These are phyloP conservation scores for Sugiyamaella paludigena DNA, from an alignment of 1,139 yeast genomes.

Conservation along the genomic window DNA sequence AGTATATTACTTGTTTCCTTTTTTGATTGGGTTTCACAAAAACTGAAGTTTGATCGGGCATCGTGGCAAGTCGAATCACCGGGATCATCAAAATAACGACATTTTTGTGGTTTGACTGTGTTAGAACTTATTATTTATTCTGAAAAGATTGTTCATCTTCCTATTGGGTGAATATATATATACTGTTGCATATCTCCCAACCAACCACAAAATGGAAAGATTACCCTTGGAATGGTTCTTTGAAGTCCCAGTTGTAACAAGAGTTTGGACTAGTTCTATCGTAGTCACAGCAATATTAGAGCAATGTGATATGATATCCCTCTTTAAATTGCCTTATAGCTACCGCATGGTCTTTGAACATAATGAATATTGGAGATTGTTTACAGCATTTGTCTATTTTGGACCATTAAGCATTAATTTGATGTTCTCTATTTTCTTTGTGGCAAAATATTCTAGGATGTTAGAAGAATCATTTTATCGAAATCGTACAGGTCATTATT, in stretches of 20 bases:
- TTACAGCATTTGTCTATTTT: slow-evolving; percentile 45
- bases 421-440: slow-evolving; percentile 39
- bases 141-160: too few species aligned
- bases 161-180: too few species aligned
- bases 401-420: slow-evolving; percentile 43
- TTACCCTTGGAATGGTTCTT: slow-evolving; percentile 35
- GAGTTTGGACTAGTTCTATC: slow-evolving; percentile 34
- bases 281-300: slow-evolving; percentile 36
- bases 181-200: not conserved
- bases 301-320: slow-evolving; percentile 33
- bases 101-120: too few species aligned
- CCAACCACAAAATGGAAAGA: slow-evolving; percentile 27
- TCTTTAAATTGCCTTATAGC: slow-evolving; percentile 27
- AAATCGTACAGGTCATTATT: slow-evolving; percentile 39
- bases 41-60: too few species aligned
- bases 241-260: slow-evolving; percentile 35
- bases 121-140: too few species aligned
- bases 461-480: slow-evolving; percentile 42
- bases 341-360: slow-evolving; percentile 24
- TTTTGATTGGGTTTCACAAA: too few species aligned
- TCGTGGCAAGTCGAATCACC: too few species aligned
- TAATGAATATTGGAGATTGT: slow-evolving; percentile 44
- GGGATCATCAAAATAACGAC: too few species aligned
- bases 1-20: too few species aligned
- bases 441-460: slow-evolving; percentile 42